Base-by-base conservation (phyloP, 225 moss, liverwort and hornwort genomes). In the Polytrichum formosum region DNA sequence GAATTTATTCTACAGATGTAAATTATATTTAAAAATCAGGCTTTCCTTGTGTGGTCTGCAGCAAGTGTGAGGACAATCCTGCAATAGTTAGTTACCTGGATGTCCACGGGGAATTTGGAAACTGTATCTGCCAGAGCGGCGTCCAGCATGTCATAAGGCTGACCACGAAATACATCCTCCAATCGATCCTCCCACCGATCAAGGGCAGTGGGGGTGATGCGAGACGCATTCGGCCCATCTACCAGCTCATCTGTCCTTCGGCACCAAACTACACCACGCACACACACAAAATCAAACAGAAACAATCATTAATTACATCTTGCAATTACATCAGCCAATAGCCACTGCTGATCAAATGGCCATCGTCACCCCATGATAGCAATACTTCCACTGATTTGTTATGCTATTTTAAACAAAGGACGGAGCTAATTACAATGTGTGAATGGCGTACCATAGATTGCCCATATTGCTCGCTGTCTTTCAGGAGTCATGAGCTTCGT, bases 71-170 rank as follows among this genome's bases (percentile, higher is more conserved):
- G 46, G 4, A 72, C 7, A 55, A 29, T 16, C 13, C 19, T 64
- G 21, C 31, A 0, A 64, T 1, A 18, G 21, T 19, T 4, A 4
- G 7, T 4, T 67, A 96, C 96, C 96, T 94, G 96, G 65, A 97
- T 97, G 54, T 97, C 96, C 0, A 91, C 96, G 19, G 96, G 96
- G 16, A 86, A 97, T 60, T 77, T 87, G n/a, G 80, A 13, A 18
- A 97, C 93, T 19, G 93, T 93, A 37, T 97, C 93, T 22, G 96
- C 80, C 21, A 97, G 73, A 29, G 96, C 93, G 9, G 96, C 96
- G 54, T 97, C 96, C n/a, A 97, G 81, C 96, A 97, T 97, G 76
- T 97, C 96, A 54, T 92, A 97, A 9, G 96, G 96, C 64, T 97
- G 96, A 64, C 93, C 92, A 4, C 75, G 83, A 67, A 97, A 97